These are phyloP conservation scores for Canna indica DNA, from an alignment of 176 grass and related monocot species.

Conservation along the genomic window DNA sequence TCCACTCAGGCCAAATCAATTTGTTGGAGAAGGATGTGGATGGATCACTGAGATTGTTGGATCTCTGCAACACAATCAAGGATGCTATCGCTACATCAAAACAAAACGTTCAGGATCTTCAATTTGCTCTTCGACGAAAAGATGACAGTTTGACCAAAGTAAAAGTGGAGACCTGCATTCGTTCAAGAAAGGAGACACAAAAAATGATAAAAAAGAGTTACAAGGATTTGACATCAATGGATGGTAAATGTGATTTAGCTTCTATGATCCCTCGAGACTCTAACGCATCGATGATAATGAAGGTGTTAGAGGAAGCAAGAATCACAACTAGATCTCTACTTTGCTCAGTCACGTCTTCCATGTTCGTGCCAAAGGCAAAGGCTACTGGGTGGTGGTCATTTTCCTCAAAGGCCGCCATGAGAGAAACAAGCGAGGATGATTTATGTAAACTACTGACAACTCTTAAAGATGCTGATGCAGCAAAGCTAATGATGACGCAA, in stretches of 20 bases:
- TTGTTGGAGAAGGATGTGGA: not conserved
- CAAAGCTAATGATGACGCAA: not conserved
- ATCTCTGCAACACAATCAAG: not conserved
- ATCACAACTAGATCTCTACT: slow-evolving; percentile 2
- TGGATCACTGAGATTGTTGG: not conserved
- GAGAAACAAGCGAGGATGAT: not conserved
- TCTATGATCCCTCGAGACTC: not conserved
- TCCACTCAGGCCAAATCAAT: not conserved
- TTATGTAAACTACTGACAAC: not conserved
- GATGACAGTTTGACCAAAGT: not conserved
- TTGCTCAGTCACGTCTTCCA: not conserved
- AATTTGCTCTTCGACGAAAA: not conserved
- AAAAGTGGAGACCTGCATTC: not conserved
- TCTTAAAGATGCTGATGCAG: slow-evolving; percentile 2
- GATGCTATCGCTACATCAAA: not conserved
- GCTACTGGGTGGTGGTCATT: slow-evolving; percentile 9
- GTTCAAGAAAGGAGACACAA: not conserved
- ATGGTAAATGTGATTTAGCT: not conserved
- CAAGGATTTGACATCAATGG: not conserved
- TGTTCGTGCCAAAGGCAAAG: not conserved
- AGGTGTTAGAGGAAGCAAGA: not conserved
- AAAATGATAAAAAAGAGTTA: not conserved
- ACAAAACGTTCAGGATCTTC: slow-evolving; percentile 1
- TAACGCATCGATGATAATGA: not conserved
- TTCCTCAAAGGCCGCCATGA: not conserved